Conservation (phyloP, 371 early-diverging fungal genomes). For the Mucor piriformis region DNA sequence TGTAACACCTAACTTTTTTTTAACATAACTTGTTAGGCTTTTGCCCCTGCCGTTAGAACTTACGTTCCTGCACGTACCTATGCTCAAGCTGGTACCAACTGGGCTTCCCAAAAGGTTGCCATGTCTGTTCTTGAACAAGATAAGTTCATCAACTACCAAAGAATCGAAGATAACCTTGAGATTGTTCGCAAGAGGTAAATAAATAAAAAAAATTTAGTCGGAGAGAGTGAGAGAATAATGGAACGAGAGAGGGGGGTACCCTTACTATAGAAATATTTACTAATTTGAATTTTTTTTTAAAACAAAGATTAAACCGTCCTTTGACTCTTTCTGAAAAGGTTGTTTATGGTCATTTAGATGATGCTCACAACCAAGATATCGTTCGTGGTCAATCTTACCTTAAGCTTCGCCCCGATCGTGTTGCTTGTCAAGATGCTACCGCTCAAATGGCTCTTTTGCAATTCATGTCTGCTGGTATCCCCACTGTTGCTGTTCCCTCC, state of each 20-base stretch:
- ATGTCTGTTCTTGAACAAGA: slow-evolving; percentile 85
- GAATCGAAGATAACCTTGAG: slow-evolving; percentile 89
- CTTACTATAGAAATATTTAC: neutral
- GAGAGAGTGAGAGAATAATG: neutral
- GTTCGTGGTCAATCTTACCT: slow-evolving; percentile 89
- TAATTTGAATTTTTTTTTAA: slow-evolving; percentile 12
- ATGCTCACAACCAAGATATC: slow-evolving; percentile 81
- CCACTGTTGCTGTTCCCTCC: slow-evolving; percentile 88
- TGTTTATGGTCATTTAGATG: slow-evolving; percentile 93
- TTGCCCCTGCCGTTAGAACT: slow-evolving; percentile 35
- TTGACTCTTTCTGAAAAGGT: slow-evolving; percentile 95
- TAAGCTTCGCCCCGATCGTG: slow-evolving; percentile 92
- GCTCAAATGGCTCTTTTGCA: slow-evolving; percentile 97
- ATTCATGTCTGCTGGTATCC: slow-evolving; percentile 93
- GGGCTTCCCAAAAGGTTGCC: slow-evolving; percentile 70
- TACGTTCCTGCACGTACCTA: slow-evolving; percentile 42
- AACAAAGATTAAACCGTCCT: slow-evolving; percentile 69
- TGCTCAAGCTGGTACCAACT: slow-evolving; percentile 51
- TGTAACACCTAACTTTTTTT: neutral
- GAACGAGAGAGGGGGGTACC: neutral
- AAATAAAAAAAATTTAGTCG: slow-evolving; percentile 8
- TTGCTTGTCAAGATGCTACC: slow-evolving; percentile 97
- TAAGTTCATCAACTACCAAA: slow-evolving; percentile 91
- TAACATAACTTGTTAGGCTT: slow-evolving; percentile 20
- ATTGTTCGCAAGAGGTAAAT: slow-evolving; percentile 84